These are phyloP conservation scores for Pinus tabuliformis DNA, from an alignment of 75 land plant genomes.

Conservation along the genomic window DNA sequence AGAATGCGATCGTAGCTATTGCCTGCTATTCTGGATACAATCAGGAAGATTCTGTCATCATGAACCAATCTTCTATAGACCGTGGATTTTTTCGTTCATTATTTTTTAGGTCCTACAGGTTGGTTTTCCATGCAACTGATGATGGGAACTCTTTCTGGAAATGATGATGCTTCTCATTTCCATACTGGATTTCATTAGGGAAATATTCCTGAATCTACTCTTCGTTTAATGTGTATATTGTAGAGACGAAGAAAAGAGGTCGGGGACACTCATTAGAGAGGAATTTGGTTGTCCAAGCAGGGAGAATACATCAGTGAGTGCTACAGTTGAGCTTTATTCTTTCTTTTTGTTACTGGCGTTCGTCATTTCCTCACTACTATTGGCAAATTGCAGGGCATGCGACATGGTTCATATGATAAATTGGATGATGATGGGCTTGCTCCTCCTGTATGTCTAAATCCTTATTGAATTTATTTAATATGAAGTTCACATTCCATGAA, in stretches of 20 bases:
- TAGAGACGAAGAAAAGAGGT: too few relatives aligned
- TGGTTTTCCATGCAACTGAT: too few relatives aligned
- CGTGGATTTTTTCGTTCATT: slow-evolving; percentile 38
- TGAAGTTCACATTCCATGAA: neutral
- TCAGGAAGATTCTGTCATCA: slow-evolving; percentile 97
- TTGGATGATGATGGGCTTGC: slow-evolving; percentile 98
- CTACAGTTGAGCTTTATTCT: neutral
- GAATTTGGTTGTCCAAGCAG: slow-evolving; percentile 51
- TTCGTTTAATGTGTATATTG: too few relatives aligned
- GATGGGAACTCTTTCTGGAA: too few relatives aligned
- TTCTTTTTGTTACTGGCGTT: neutral
- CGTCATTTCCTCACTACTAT: neutral
- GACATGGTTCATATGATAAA: slow-evolving; percentile 99
- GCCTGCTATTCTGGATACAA: slow-evolving; percentile 97
- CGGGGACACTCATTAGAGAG: too few relatives aligned
- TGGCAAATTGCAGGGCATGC: slow-evolving; percentile 74
- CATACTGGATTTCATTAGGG: too few relatives aligned
- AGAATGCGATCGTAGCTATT: slow-evolving; percentile 99
- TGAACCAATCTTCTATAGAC: slow-evolving; percentile 97
- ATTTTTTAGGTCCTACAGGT: too few relatives aligned
- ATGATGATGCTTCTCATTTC: too few relatives aligned
- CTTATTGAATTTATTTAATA: neutral
- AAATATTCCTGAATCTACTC: too few relatives aligned
- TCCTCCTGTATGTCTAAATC: slow-evolving; percentile 71
- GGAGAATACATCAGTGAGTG: slow-evolving; percentile 78